phyloP scores from a whole-genome alignment of 1,284 basidiomycete genomes.

The Ceraceosorus bombacis region DNA sequence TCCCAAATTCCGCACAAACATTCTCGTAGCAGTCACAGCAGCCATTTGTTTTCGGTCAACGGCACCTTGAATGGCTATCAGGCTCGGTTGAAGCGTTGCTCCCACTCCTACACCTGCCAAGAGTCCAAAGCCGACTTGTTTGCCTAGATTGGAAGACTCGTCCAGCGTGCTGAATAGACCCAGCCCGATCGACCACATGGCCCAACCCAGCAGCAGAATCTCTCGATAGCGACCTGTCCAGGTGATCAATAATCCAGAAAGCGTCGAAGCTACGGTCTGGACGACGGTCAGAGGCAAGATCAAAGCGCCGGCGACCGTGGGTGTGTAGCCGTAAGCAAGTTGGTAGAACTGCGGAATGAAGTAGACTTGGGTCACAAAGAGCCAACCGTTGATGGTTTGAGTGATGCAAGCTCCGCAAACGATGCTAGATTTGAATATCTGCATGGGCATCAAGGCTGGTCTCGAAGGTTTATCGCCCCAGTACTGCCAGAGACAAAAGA shows the following conservation, averaged over 20 bases:
- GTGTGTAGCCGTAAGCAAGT: constrained; percentile 60
- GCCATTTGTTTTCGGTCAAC: constrained; percentile 61
- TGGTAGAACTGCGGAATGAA: constrained; percentile 71
- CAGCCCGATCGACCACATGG: constrained; percentile 42
- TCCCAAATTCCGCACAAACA: constrained; percentile 62
- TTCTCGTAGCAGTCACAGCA: constrained; percentile 63
- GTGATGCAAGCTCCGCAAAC: constrained; percentile 63
- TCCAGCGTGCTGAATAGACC: constrained; percentile 63
- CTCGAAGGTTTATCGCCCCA: constrained; percentile 54
- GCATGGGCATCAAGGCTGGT: constrained; percentile 54
- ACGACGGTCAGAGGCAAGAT: constrained; percentile 56
- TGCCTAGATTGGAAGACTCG: constrained; percentile 53
- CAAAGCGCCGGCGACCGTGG: constrained; percentile 60
- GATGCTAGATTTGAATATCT: constrained; percentile 64
- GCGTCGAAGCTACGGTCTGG: constrained; percentile 28
- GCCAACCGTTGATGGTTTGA: constrained; percentile 23
- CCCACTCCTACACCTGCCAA: constrained; percentile 63
- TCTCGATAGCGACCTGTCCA: constrained; percentile 62
- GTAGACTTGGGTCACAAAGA: constrained; percentile 42
- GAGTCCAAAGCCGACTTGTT: constrained; percentile 61
- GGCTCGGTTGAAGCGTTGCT: constrained; percentile 47
- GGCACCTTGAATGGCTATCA: constrained; percentile 64
- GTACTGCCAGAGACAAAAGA: constrained; percentile 68
- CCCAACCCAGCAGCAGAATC: constrained; percentile 62
- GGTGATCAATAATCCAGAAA: constrained; percentile 60